Base-by-base conservation (phyloP, 805 yeast genomes). In the Saitoella complicata region DNA sequence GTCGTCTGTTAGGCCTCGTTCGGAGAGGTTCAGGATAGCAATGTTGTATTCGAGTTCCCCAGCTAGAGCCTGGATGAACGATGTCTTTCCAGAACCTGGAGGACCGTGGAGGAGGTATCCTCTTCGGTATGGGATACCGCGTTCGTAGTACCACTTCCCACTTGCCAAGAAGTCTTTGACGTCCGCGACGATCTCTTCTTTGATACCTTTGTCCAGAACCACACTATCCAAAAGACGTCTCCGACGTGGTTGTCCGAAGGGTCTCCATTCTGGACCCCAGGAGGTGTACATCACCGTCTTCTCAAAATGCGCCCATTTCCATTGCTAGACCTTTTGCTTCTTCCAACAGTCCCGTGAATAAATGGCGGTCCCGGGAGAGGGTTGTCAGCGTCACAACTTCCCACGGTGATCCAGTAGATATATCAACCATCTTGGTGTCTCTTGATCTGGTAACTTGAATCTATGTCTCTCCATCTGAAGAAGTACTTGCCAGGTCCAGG, bases 201-300 rank as follows among this genome's bases (percentile, higher is more conserved):
- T 76, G 42, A 91, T 68, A 1, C 83, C 86, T 29, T 70, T 60
- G 59, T 86, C 97, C 44, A 91, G 65, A 30, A 91, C 77, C 10
- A 91, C 98, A 6, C 94, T 81, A 4, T 81, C 88, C 36, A 88
- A 63, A 31, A 80, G 63, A 53, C 98, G 70, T 63, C 88, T 88
- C 54, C 78, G 79, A 50, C 95, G 71, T 1, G 98, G 97, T 58
- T 79, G 87, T 2, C 98, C 98, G 66, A 91, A 91, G 4, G 94
- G 94, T 56, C 97, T 70, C 98, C 98, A 91, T 57, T 91, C 98
- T 31, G 95, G 95, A 0, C 97, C 98, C 84, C 91, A 88, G 7
- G 95, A 81, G 4, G 95, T 84, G 60, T 74, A 91, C 5, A 91
- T 65, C 6, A 91, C 97, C 0, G 97, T 91, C 57, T 86, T 88